Conservation (phyloP, 208 protist genomes). For the Acanthamoeba healyi region DNA sequence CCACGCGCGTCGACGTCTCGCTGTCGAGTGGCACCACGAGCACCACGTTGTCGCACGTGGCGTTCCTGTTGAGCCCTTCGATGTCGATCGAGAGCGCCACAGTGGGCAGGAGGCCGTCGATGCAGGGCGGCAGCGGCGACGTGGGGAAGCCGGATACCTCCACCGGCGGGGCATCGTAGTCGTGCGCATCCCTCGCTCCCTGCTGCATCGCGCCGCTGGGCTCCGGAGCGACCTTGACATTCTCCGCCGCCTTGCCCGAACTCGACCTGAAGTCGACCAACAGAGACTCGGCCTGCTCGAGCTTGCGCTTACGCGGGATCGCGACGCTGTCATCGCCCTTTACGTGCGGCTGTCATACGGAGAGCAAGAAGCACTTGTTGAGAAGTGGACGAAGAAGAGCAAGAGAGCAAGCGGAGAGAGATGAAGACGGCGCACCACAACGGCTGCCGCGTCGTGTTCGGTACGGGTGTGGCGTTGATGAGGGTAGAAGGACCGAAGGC, state of each 20-base stretch:
- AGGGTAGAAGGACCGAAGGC: not conserved
- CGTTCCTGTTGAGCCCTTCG: conserved; percentile 26
- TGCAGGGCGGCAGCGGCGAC: not conserved
- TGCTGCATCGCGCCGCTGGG: no score
- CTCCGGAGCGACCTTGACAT: no score
- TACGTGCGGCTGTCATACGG: no score
- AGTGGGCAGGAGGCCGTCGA: conserved; percentile 6
- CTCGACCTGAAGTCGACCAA: not conserved
- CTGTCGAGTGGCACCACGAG: not conserved
- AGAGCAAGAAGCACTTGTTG: no score
- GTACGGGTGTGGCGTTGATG: not conserved
- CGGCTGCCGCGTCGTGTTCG: not conserved
- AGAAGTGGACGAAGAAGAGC: not conserved
- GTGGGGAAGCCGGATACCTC: not conserved
- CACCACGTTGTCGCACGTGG: not conserved
- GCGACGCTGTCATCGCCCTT: not conserved
- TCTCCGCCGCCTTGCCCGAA: not conserved
- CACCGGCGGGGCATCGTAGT: not conserved
- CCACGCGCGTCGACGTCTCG: not conserved
- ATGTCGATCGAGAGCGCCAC: conserved; percentile 31
- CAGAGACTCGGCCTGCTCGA: not conserved
- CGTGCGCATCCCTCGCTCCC: not conserved
- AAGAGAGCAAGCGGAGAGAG: no score
- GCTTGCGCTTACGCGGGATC: conserved; percentile 5
- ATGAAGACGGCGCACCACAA: no score